Conservation (phyloP, 768 basidiomycete genomes). For the Fibroporia radiculosa region DNA sequence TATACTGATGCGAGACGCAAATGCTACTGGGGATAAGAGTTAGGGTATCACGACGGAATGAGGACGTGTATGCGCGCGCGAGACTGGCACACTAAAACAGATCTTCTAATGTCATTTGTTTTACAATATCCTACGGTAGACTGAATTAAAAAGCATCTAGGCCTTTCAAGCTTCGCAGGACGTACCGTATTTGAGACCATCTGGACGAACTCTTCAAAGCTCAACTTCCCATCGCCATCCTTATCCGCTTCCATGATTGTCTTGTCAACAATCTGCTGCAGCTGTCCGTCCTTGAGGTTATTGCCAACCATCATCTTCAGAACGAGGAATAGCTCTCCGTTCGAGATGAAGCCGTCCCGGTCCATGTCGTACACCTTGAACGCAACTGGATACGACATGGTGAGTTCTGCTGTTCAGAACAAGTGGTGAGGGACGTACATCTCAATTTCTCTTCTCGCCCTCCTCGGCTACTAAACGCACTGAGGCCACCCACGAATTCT, state of each 20-base stretch:
- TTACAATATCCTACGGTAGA: constrained; percentile 93
- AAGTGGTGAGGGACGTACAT: constrained; percentile 49
- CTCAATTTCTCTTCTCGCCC: constrained; percentile 94
- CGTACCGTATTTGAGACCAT: constrained; percentile 96
- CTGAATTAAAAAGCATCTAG: constrained; percentile 1
- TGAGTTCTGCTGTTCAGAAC: not conserved
- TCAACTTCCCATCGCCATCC: constrained; percentile 95
- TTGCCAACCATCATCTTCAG: constrained; percentile 99
- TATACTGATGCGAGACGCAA: not conserved
- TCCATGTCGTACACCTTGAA: constrained; percentile 99
- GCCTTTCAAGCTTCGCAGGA: not conserved
- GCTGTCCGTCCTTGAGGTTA: constrained; percentile 98
- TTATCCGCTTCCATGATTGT: constrained; percentile 99
- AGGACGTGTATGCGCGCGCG: not conserved
- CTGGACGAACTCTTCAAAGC: constrained; percentile 92
- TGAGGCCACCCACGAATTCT: constrained; percentile 96
- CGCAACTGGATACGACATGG: constrained; percentile 58
- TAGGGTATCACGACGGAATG: not conserved
- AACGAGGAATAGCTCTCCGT: constrained; percentile 96
- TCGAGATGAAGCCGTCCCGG: constrained; percentile 94
- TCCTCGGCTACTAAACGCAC: constrained; percentile 95
- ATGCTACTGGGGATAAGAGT: not conserved
- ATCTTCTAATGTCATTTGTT: constrained; percentile 97
- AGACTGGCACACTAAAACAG: constrained; percentile 48
- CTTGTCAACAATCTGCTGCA: constrained; percentile 99